Evolutionary conservation across 1,284 basidiomycete species (phyloP).

Genomic region (Lentinus polychrous): DNA sequence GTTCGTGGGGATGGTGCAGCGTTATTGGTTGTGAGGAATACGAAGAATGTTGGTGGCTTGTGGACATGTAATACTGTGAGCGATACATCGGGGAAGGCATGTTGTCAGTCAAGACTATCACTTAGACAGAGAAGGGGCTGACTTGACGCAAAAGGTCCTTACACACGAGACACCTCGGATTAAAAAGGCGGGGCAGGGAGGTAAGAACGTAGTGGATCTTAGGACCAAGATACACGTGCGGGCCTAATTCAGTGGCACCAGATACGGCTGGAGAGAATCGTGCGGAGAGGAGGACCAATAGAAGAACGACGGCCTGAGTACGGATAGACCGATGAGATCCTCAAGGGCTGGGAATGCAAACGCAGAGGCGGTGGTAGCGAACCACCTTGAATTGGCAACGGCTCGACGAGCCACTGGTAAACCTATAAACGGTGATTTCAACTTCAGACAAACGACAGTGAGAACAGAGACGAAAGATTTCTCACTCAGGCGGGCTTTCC

Average conservation of each 20-base stretch:
- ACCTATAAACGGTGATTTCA: slow-evolving; percentile 1
- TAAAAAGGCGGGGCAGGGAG: slow-evolving; percentile 5
- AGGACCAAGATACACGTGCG: slow-evolving; percentile 7
- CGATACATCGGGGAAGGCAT: slow-evolving; percentile 26
- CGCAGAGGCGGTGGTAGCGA: neutral
- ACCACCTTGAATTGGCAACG: neutral
- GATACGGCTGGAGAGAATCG: slow-evolving; percentile 5
- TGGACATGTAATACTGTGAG: slow-evolving; percentile 31
- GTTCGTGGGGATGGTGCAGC: slow-evolving; percentile 21
- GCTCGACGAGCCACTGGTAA: neutral
- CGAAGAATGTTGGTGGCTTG: slow-evolving; percentile 17
- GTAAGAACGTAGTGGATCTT: neutral
- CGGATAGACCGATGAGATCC: slow-evolving; percentile 3
- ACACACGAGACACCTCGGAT: slow-evolving; percentile 9
- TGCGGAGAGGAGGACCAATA: slow-evolving; percentile 2
- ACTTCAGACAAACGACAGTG: neutral
- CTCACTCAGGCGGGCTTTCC: neutral
- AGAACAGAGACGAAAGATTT: neutral
- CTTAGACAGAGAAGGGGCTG: slow-evolving; percentile 12
- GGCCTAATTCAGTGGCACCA: neutral
- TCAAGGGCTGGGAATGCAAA: neutral
- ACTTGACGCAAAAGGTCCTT: slow-evolving; percentile 14
- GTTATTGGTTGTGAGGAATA: slow-evolving; percentile 24
- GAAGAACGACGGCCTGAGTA: slow-evolving; percentile 3
- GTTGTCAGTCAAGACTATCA: slow-evolving; percentile 8